Conservation (phyloP, 768 basidiomycete genomes). For the Termitomyces sp. region DNA sequence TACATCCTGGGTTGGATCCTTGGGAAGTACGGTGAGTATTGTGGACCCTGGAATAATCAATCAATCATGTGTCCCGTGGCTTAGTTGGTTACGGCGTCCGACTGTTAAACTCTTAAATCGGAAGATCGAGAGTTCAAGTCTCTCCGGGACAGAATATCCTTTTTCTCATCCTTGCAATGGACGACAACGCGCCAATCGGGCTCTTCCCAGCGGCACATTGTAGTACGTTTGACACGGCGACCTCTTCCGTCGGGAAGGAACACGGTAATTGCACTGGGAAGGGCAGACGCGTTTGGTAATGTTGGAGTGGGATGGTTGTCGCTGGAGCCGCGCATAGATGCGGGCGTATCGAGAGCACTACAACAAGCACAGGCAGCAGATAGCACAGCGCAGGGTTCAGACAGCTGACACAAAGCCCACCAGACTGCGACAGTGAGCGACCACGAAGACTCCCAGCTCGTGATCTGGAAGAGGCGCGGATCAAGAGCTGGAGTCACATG, state of each 20-base stretch:
- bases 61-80: conserved; percentile 5
- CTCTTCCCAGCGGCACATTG: conserved; percentile 91
- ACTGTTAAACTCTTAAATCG: conserved; percentile 9
- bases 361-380: conserved; percentile 13
- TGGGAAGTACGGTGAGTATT: too few species aligned
- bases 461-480: conserved; percentile 44
- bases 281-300: conserved; percentile 54
- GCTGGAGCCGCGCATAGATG: conserved; percentile 28
- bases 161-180: conserved; percentile 37
- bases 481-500: neutral
- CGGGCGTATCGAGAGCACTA: conserved; percentile 7
- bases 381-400: conserved; percentile 45
- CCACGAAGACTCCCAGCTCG: conserved; percentile 57
- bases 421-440: conserved; percentile 67
- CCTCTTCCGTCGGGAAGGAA: conserved; percentile 49
- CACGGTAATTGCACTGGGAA: conserved; percentile 60
- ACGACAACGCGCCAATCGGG: conserved; percentile 84
- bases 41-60: too few species aligned
- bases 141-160: conserved; percentile 4
- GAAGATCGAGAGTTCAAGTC: conserved; percentile 14
- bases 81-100: conserved; percentile 15
- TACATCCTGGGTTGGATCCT: too few species aligned
- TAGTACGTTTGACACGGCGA: conserved; percentile 61
- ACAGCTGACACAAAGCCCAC: conserved; percentile 75
- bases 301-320: conserved; percentile 37